Conservation (phyloP, 2,329 filamentous ascomycete species). For the Ceratocystis lukuohia region DNA sequence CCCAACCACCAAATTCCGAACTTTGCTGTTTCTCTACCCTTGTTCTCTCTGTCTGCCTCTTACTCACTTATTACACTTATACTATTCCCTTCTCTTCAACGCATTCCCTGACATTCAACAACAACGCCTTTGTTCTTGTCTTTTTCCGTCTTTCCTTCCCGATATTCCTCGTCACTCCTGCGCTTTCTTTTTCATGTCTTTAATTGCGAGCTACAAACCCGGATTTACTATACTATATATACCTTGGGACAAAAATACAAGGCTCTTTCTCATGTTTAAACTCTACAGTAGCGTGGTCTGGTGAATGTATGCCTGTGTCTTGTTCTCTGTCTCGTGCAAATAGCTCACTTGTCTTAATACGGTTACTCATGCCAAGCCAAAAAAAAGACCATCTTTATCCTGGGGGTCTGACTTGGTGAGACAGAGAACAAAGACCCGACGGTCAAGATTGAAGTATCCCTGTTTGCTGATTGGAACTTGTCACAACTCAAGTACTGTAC, state of each 20-base stretch:
- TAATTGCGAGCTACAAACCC: neutral
- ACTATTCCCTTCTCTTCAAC: neutral
- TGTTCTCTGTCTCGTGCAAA: neutral
- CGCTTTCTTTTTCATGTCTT: constrained; percentile 1
- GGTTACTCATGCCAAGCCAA: constrained; percentile 1
- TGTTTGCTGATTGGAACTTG: neutral
- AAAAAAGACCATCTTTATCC: neutral
- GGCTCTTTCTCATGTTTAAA: neutral
- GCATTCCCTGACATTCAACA: neutral
- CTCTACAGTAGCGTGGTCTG: neutral
- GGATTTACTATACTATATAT: neutral
- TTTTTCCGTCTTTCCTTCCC: neutral
- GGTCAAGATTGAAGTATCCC: neutral
- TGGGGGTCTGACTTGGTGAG: too few relatives aligned
- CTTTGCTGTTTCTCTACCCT: neutral
- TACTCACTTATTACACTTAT: neutral
- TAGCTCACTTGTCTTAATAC: neutral
- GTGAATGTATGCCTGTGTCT: neutral
- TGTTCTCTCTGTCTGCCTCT: neutral
- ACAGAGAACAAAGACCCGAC: neutral
- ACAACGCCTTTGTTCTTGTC: neutral
- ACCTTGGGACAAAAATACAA: neutral
- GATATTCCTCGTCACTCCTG: neutral
- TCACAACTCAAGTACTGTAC: neutral
- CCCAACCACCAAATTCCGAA: neutral